phyloP scores from a whole-genome alignment of 2,329 filamentous ascomycete genomes.

The Periconia sp. region DNA sequence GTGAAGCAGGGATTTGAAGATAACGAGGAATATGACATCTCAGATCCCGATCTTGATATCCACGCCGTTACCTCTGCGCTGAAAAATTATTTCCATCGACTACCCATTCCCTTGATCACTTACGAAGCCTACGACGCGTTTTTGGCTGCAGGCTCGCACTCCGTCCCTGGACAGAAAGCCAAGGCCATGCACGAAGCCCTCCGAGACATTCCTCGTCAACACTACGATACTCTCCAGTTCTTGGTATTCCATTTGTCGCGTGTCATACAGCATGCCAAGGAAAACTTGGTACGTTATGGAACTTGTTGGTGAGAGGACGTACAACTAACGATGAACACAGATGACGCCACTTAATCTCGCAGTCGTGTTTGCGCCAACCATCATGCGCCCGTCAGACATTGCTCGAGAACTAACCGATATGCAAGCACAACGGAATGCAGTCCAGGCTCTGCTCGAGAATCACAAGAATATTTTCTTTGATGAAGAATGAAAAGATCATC shows the following conservation, averaged over 20 bases:
- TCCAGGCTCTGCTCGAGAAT: slow-evolving; percentile 92
- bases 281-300: slow-evolving; percentile 70
- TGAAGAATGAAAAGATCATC: slow-evolving; percentile 20
- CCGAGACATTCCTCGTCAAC: slow-evolving; percentile 75
- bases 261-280: slow-evolving; percentile 77
- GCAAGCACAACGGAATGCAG: slow-evolving; percentile 85
- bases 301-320: neutral
- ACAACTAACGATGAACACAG: slow-evolving; percentile 45
- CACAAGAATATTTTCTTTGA: slow-evolving; percentile 73
- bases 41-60: slow-evolving; percentile 90
- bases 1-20: slow-evolving; percentile 92
- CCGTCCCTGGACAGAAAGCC: slow-evolving; percentile 51
- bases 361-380: slow-evolving; percentile 96
- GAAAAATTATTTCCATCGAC: slow-evolving; percentile 96
- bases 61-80: slow-evolving; percentile 93
- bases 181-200: slow-evolving; percentile 73
- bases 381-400: slow-evolving; percentile 88
- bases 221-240: slow-evolving; percentile 89
- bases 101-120: slow-evolving; percentile 86
- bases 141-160: slow-evolving; percentile 76
- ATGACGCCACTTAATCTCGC: slow-evolving; percentile 97
- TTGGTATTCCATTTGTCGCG: slow-evolving; percentile 89
- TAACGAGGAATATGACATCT: slow-evolving; percentile 84
- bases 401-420: slow-evolving; percentile 97
- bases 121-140: slow-evolving; percentile 90